These are phyloP conservation scores for Spiraea crenata DNA, from an alignment of 331 rosid species.

Conservation along the genomic window DNA sequence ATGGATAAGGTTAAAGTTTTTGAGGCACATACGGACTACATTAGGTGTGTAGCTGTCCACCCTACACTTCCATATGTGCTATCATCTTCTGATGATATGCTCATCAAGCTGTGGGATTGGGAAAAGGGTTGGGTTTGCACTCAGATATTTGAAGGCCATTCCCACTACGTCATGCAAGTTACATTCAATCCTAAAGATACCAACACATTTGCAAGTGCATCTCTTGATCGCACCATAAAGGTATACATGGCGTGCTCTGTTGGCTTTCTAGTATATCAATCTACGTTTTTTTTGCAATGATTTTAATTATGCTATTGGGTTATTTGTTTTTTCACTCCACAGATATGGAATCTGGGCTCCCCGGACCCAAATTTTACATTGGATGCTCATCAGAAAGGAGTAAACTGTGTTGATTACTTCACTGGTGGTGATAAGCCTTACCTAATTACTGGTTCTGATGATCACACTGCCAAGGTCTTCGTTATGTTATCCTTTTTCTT, in stretches of 20 bases:
- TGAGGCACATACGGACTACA: conserved; percentile 70
- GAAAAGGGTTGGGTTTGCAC: conserved; percentile 85
- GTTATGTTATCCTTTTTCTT: conserved; percentile 21
- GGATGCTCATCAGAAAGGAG: conserved; percentile 99
- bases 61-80: conserved; percentile 71
- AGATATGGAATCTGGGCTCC: conserved; percentile 99
- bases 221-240: conserved; percentile 99
- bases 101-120: conserved; percentile 79
- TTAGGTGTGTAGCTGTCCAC: conserved; percentile 71
- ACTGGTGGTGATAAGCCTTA: conserved; percentile 99
- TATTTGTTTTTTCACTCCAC: conserved; percentile 36
- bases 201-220: conserved; percentile 99
- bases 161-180: conserved; percentile 99
- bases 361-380: conserved; percentile 97
- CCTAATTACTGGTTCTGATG: conserved; percentile 97
- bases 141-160: conserved; percentile 99
- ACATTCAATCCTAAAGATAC: conserved; percentile 99
- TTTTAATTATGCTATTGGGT: conserved; percentile 22
- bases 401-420: conserved; percentile 96
- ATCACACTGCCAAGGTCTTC: conserved; percentile 95
- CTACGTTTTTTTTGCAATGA: conserved; percentile 2
- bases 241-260: conserved; percentile 37
- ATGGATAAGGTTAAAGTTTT: conserved; percentile 63
- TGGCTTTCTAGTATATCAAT: conserved; percentile 11
- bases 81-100: conserved; percentile 75